phyloP scores from a whole-genome alignment of 164 flowering plant species.

The Taxillus chinensis region DNA sequence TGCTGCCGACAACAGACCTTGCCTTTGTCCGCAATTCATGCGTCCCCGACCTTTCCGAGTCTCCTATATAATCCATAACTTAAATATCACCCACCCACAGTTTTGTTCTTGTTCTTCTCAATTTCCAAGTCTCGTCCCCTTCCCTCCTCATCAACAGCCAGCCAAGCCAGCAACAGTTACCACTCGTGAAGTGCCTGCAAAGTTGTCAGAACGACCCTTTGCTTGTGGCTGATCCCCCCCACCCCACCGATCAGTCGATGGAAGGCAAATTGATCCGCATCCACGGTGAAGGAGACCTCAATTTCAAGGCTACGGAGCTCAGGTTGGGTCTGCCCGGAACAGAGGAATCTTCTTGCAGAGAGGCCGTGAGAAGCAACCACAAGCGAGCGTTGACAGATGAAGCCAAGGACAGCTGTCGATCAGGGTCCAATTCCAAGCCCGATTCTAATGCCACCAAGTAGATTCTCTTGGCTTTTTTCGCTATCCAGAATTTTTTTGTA shows the following conservation, averaged over 20 bases:
- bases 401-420: background rate
- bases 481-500: too few relatives aligned
- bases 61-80: background rate
- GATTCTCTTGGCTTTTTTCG: background rate
- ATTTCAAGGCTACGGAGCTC: slow-evolving; percentile 26
- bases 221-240: too few relatives aligned
- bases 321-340: slow-evolving; percentile 31
- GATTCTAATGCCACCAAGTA: background rate
- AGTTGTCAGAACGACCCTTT: too few relatives aligned
- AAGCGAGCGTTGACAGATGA: background rate
- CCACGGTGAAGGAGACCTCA: slow-evolving; percentile 10
- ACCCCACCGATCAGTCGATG: background rate
- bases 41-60: background rate
- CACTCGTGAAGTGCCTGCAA: too few relatives aligned
- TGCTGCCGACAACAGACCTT: slow-evolving; percentile 22
- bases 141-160: too few relatives aligned
- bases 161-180: too few relatives aligned
- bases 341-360: slow-evolving; percentile 10
- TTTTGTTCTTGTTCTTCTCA: too few relatives aligned
- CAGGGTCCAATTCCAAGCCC: background rate
- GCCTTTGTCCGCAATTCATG: background rate
- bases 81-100: background rate
- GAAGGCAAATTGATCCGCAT: background rate
- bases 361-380: background rate
- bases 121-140: too few relatives aligned